phyloP scores from a whole-genome alignment of 345 rosid genomes.

The Aquilaria yunnanensis region DNA sequence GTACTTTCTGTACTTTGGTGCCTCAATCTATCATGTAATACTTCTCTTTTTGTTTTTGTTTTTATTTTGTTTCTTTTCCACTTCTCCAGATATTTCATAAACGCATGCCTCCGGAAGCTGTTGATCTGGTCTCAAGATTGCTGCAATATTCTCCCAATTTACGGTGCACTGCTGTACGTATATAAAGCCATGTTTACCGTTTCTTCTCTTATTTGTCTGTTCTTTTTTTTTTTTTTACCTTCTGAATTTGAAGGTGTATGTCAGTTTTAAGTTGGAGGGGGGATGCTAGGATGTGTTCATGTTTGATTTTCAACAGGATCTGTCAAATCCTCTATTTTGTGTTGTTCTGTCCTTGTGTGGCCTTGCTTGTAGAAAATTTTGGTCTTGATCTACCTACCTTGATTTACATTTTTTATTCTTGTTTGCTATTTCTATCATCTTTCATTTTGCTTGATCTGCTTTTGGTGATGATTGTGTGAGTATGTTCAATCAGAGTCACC shows the following conservation, averaged over 20 bases:
- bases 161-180: conserved; percentile 83
- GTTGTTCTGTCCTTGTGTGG: too few relatives aligned
- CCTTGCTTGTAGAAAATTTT: too few relatives aligned
- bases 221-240: neutral
- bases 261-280: too few relatives aligned
- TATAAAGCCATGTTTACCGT: conserved; percentile 6
- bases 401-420: too few relatives aligned
- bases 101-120: conserved; percentile 97
- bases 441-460: too few relatives aligned
- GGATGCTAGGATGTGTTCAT: too few relatives aligned
- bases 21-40: neutral
- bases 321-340: too few relatives aligned
- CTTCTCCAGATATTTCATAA: conserved; percentile 70
- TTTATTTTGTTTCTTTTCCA: neutral
- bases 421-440: too few relatives aligned
- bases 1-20: neutral
- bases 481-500: too few relatives aligned
- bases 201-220: neutral
- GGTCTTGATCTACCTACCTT: too few relatives aligned
- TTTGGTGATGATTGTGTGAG: too few relatives aligned
- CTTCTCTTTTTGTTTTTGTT: neutral
- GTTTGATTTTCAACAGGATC: too few relatives aligned
- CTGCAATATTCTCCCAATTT: conserved; percentile 95
- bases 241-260: neutral
- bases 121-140: conserved; percentile 91